Evolutionary conservation across 1,284 basidiomycete species (phyloP).

Genomic region (Flammula alnicola): DNA sequence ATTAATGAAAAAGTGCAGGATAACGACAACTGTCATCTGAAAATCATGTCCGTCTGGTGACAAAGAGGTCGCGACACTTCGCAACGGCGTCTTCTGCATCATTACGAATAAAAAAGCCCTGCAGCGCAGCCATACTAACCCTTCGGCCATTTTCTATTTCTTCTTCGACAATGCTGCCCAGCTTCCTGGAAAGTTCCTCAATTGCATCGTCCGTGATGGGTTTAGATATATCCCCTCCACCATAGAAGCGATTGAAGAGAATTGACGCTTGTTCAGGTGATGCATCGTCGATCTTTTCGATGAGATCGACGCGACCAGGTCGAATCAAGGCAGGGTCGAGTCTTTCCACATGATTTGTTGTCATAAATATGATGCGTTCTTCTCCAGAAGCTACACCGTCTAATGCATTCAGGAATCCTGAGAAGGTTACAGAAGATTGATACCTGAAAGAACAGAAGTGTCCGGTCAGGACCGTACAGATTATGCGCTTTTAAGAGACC

Average conservation of each 20-base stretch:
- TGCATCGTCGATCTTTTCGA: conserved; percentile 88
- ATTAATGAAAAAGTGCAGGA: no score
- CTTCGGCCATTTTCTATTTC: conserved; percentile 57
- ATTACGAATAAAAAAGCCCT: conserved; percentile 90
- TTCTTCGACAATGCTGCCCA: conserved; percentile 58
- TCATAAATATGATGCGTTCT: conserved; percentile 98
- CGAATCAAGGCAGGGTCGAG: conserved; percentile 93
- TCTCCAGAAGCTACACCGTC: conserved; percentile 98
- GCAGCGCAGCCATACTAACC: conserved; percentile 93
- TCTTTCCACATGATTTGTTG: conserved; percentile 91
- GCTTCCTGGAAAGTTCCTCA: conserved; percentile 49
- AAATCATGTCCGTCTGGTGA: conserved; percentile 35
- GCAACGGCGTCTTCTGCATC: conserved; percentile 65
- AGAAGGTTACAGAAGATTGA: conserved; percentile 96
- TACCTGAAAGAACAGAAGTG: conserved; percentile 60
- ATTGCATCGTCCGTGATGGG: conserved; percentile 47
- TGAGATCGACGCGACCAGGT: conserved; percentile 92
- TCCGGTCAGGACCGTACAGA: conserved; percentile 17
- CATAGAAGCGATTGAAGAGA: conserved; percentile 89
- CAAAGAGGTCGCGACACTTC: conserved; percentile 58
- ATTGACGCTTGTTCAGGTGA: conserved; percentile 79
- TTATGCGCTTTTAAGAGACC: conserved; percentile 26
- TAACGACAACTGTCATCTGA: not conserved
- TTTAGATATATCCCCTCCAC: conserved; percentile 51
- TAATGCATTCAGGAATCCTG: conserved; percentile 95